Evolutionary conservation across 495 filamentous ascomycete species (phyloP), one percentile per base, ranked within the genome.

Genomic region (Xylaria telfairii): DNA sequence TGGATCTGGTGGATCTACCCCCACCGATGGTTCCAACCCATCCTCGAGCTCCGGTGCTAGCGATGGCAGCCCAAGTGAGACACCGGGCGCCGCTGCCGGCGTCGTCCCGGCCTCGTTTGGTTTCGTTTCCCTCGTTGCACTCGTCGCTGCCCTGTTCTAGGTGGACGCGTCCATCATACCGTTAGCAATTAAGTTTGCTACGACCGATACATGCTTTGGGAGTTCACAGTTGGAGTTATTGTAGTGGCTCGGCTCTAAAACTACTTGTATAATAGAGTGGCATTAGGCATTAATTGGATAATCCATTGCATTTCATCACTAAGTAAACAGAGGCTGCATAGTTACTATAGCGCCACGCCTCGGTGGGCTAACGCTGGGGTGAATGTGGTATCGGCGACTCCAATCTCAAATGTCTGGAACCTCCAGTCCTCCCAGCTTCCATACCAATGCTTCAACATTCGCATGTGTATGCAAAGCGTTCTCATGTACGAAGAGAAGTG

Each of bases 91-190:
- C 17, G 67, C 56, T 54, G 17, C 67, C 9, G 57, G 57, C n/a
- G 2, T 70, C 21, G 67, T 51, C n/a, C 67, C 67, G 42, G 67
- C 53, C 42, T 70, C 67, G 21, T 63, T 63, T 13, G 67, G 67
- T n/a, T 19, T 70, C 13, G 42, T 64, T 21, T 64, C 53, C 57
- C 19, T 70, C 28, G 28, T 37, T 46, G 54, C 56, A 9, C 56
- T 70, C 13, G 21, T 64, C 42, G 67, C 67, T 41, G 67, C 67
- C 61, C 41, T 70, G 67, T 49, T 70, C 56, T 70, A 64, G 47
- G 67, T 30, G 26, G 26, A 5, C 17, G 12, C 42, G 19, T 64
- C 15, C 10, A 46, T 46, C 17, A 49, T 62, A 44, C 59, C 59
- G 37, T 46, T 4, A 30, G 42, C 61, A 64, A 34, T 64, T 19